Evolutionary conservation across 2,329 filamentous ascomycete genomes (phyloP).

Genomic region (Fusarium succisae): DNA sequence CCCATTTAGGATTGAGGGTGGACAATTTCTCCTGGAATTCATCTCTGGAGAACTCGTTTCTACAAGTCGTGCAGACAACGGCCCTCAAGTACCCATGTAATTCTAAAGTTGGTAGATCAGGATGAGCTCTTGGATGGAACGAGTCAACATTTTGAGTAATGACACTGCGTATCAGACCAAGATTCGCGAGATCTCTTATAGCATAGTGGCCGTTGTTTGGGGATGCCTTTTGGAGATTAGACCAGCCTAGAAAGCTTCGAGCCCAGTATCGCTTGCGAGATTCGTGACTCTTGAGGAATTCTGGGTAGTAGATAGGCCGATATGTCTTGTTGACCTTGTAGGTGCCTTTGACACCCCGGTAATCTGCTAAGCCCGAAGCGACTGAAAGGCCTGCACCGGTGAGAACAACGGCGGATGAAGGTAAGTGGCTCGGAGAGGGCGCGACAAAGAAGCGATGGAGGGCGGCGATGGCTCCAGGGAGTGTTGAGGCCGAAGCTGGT

Average conservation of each 20-base stretch:
- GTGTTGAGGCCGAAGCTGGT: slow-evolving; percentile 74
- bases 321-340: slow-evolving; percentile 93
- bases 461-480: slow-evolving; percentile 78
- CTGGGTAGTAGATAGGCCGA: slow-evolving; percentile 90
- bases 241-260: slow-evolving; percentile 92
- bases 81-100: slow-evolving; percentile 90
- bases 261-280: slow-evolving; percentile 96
- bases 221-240: slow-evolving; percentile 77
- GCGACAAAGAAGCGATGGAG: slow-evolving; percentile 79
- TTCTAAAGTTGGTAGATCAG: slow-evolving; percentile 78
- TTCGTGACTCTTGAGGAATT: slow-evolving; percentile 85
- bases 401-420: slow-evolving; percentile 60
- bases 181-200: slow-evolving; percentile 73
- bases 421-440: slow-evolving; percentile 60
- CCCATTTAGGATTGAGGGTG: slow-evolving; percentile 86
- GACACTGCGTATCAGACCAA: slow-evolving; percentile 79
- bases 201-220: slow-evolving; percentile 86
- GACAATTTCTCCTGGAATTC: slow-evolving; percentile 81
- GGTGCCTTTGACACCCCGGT: slow-evolving; percentile 87
- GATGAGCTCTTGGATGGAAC: slow-evolving; percentile 84
- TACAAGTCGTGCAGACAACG: slow-evolving; percentile 83
- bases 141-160: slow-evolving; percentile 98
- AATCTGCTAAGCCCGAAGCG: slow-evolving; percentile 91
- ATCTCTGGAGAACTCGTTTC: slow-evolving; percentile 73
- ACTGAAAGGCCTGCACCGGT: slow-evolving; percentile 94